Evolutionary conservation across 164 flowering plant species (phyloP).

Genomic region (Sextonia rubra): DNA sequence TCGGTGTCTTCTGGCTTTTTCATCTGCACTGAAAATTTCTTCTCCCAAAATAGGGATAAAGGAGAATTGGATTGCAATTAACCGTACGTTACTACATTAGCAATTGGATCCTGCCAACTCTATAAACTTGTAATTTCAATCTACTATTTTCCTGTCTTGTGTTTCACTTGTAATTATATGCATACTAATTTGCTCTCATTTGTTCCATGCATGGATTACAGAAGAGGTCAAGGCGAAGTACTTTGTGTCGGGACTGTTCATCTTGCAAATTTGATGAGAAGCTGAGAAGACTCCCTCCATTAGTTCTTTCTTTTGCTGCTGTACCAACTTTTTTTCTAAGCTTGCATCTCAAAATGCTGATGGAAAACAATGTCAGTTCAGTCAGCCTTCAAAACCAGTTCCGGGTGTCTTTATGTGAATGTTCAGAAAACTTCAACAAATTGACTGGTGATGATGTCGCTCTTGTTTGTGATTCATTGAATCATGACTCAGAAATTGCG

Average conservation of each 20-base stretch:
- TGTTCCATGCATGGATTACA: constrained; percentile 28
- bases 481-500: constrained; percentile 16
- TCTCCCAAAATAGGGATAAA: too few species aligned
- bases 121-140: not conserved
- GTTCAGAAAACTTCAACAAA: constrained; percentile 16
- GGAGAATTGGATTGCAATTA: too few species aligned
- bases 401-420: constrained; percentile 21
- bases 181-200: constrained; percentile 3
- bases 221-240: constrained; percentile 31
- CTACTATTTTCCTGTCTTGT: not conserved
- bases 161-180: not conserved
- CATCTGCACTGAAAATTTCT: too few species aligned
- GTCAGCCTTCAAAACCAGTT: constrained; percentile 28
- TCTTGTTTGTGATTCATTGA: constrained; percentile 12
- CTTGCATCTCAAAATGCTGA: constrained; percentile 71
- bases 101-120: not conserved
- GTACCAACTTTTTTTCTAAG: constrained; percentile 60
- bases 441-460: constrained; percentile 20
- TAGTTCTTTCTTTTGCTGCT: constrained; percentile 58
- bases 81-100: too few species aligned
- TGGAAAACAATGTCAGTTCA: constrained; percentile 44
- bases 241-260: constrained; percentile 16
- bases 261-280: constrained; percentile 23
- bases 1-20: too few species aligned
- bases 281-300: constrained; percentile 42